Evolutionary conservation across 2,329 filamentous ascomycete species (phyloP).

Genomic region (Hymenotorrendiella dingleyae): DNA sequence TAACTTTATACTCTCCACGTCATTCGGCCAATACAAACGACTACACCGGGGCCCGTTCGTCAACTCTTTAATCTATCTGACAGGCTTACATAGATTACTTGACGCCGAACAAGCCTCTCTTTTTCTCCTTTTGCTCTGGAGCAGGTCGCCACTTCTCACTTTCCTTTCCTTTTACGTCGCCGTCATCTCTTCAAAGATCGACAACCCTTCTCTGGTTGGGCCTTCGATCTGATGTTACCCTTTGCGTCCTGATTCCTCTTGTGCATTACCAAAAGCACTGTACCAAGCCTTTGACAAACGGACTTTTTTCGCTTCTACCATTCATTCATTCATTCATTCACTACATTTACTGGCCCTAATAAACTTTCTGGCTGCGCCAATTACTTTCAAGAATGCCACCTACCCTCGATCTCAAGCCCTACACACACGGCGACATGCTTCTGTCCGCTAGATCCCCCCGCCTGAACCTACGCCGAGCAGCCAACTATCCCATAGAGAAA

Average conservation of each 20-base stretch:
- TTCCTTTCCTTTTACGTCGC: neutral
- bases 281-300: constrained; percentile 3
- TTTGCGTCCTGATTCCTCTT: constrained; percentile 7
- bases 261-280: constrained; percentile 22
- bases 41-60: no score
- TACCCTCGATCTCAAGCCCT: constrained; percentile 31
- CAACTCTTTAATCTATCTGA: constrained; percentile 1
- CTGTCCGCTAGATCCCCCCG: constrained; percentile 38
- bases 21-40: no score
- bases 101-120: neutral
- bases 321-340: constrained; percentile 21
- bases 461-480: constrained; percentile 52
- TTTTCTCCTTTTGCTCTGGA: neutral
- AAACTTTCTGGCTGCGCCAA: constrained; percentile 30
- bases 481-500: constrained; percentile 52
- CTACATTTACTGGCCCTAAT: no score
- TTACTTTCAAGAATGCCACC: constrained; percentile 26
- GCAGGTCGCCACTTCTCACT: neutral
- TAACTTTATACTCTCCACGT: no score
- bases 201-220: constrained; percentile 2
- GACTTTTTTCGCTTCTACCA: constrained; percentile 1
- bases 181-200: neutral
- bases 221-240: constrained; percentile 17
- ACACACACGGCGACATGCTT: constrained; percentile 33
- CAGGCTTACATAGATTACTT: neutral